Evolutionary conservation across 768 basidiomycete genomes (phyloP).

Genomic region (Pseudohyphozyma bogoriensis): DNA sequence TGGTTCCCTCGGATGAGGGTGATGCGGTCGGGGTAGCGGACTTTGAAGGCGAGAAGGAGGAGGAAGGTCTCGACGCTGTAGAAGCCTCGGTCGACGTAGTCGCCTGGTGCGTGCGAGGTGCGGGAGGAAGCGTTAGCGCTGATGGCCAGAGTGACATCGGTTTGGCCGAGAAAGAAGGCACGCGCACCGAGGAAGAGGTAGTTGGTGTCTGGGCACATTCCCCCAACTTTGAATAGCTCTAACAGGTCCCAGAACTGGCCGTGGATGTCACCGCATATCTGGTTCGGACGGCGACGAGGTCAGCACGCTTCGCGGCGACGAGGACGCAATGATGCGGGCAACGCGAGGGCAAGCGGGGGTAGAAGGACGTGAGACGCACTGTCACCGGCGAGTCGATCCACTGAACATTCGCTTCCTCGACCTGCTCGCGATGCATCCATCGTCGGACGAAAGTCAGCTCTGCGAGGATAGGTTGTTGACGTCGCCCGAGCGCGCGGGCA

Average conservation of each 20-base stretch:
- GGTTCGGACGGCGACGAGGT: not conserved
- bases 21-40: constrained; percentile 93
- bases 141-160: not conserved
- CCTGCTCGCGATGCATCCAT: too few species aligned
- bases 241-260: constrained; percentile 95
- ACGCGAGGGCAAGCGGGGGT: not conserved
- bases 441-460: not conserved
- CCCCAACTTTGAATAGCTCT: constrained; percentile 48
- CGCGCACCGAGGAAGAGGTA: constrained; percentile 47
- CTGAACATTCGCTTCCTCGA: constrained; percentile 93
- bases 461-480: not conserved
- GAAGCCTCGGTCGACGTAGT: constrained; percentile 96
- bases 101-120: constrained; percentile 49
- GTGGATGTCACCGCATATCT: constrained; percentile 75
- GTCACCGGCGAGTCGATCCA: constrained; percentile 92
- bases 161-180: not conserved
- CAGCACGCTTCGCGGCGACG: too few species aligned
- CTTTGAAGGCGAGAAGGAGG: constrained; percentile 82
- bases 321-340: not conserved
- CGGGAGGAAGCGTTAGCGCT: not conserved
- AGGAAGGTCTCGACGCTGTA: constrained; percentile 95
- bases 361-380: constrained; percentile 37
- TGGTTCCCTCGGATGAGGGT: constrained; percentile 96
- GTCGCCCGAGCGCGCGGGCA: not conserved
- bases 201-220: constrained; percentile 39